These are phyloP conservation scores for Backusella australiensis DNA, from an alignment of 192 early-diverging fungal species.

Conservation along the genomic window DNA sequence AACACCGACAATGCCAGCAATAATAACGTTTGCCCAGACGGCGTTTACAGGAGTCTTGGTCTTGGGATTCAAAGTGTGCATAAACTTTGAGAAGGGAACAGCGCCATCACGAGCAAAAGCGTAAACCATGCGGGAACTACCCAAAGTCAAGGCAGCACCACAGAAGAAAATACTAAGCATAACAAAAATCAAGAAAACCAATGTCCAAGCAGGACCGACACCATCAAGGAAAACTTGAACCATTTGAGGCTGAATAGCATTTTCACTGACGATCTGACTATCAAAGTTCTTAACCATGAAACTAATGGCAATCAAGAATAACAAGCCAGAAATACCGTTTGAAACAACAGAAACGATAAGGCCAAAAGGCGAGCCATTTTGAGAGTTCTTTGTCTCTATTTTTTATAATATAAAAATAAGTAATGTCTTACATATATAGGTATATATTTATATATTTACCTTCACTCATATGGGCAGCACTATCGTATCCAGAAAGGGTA, in stretches of 20 bases:
- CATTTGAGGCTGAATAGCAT: constrained; percentile 40
- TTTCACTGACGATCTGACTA: constrained; percentile 29
- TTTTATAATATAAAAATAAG: neutral
- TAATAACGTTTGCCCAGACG: constrained; percentile 50
- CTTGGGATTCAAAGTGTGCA: constrained; percentile 41
- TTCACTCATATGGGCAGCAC: constrained; percentile 38
- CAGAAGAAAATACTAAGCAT: constrained; percentile 49
- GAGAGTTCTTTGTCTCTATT: constrained; percentile 50
- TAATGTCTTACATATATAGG: neutral
- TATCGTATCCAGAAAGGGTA: constrained; percentile 55
- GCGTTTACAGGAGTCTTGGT: constrained; percentile 46
- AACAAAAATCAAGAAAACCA: constrained; percentile 46
- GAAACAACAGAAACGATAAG: constrained; percentile 43
- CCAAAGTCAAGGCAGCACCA: constrained; percentile 45
- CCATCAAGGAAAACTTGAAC: constrained; percentile 47
- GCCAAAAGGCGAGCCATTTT: constrained; percentile 45
- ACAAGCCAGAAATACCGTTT: constrained; percentile 37
- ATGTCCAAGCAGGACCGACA: constrained; percentile 42
- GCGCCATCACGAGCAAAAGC: constrained; percentile 59
- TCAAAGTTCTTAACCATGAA: constrained; percentile 44
- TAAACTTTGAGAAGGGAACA: constrained; percentile 45
- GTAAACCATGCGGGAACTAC: constrained; percentile 55
- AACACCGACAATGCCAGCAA: constrained; percentile 48
- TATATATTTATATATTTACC: constrained; percentile 1
- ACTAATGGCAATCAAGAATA: constrained; percentile 46